Evolutionary conservation across 1,284 basidiomycete genomes (phyloP).

Genomic region (Microstroma glucosiphilum): DNA sequence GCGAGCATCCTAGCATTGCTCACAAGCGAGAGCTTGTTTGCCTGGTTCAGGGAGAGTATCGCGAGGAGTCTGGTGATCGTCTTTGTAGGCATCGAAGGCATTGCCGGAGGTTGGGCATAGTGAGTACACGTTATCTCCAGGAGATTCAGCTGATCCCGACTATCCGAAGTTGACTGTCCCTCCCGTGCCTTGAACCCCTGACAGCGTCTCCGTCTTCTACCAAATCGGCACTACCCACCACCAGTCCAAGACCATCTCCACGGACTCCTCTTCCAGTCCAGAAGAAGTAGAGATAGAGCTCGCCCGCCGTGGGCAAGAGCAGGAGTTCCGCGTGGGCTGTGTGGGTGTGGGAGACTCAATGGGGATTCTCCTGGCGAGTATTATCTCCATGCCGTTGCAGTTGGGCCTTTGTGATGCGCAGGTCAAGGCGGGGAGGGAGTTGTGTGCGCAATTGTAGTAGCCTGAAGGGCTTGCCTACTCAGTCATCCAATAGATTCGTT

Average conservation of each 20-base stretch:
- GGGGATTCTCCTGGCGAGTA: conserved; percentile 39
- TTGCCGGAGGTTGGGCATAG: conserved; percentile 17
- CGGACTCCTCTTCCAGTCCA: too few relatives aligned
- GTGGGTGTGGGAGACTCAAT: conserved; percentile 46
- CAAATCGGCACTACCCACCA: conserved; percentile 26
- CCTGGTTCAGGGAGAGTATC: conserved; percentile 42
- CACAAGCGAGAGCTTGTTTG: conserved; percentile 58
- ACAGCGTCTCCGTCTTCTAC: conserved; percentile 32
- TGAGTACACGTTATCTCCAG: not conserved
- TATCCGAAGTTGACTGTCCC: not conserved
- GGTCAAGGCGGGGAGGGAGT: conserved; percentile 25
- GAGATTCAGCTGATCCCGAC: not conserved
- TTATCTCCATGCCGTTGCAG: conserved; percentile 47
- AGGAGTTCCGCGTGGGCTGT: conserved; percentile 47
- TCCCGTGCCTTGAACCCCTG: not conserved
- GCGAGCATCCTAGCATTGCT: conserved; percentile 61
- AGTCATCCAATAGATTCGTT: not conserved
- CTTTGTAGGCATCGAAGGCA: conserved; percentile 41
- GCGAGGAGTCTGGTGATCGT: conserved; percentile 45
- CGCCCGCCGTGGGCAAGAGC: conserved; percentile 33
- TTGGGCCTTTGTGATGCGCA: conserved; percentile 34
- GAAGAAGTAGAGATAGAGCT: conserved; percentile 9
- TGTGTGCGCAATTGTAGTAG: conserved; percentile 38
- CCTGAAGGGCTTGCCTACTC: not conserved
- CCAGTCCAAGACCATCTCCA: conserved; percentile 9